Evolutionary conservation across 176 grass and related monocot genomes (phyloP), one percentile per base, ranked within the genome.

Genomic region (Musa beccarii): DNA sequence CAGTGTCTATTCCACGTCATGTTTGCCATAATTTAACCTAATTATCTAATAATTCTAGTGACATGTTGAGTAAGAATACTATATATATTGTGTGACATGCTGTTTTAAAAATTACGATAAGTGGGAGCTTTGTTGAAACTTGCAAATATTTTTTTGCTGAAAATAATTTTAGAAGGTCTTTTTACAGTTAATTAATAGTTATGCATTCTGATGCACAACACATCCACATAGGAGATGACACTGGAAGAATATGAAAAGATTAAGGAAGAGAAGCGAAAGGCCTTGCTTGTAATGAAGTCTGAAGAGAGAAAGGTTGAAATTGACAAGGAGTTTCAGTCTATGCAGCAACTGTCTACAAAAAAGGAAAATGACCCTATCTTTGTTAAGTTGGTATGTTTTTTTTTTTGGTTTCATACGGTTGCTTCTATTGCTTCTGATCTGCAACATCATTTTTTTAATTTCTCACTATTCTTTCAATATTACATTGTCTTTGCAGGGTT

Each of bases 171-270:
- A 43, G 34, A 43, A 34, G 34, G 4, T 43, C 34, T 34, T 0
- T 43, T 43, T 43, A 43, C 34, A 6, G 34, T 43, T 2, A 21
- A 11, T 15, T 16, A 53, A 2, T 25, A 24, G n/a, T 52, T 21
- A 11, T 16, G 2, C 14, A n/a, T 1, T 53, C 11, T 13, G 9
- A 16, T 57, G 2, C 17, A 29, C n/a, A 57, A 28, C 28, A 26
- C 15, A 14, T 56, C 16, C 57, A 13, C 19, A 19, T 34, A 74
- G 72, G 72, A 74, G 25, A 74, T 74, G 72, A 74, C 72, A 11
- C 57, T 74, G 72, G 72, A 74, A 29, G 72, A 74, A 17, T 74
- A 74, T 57, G 53, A 74, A 53, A 74, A 74, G 29, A 57, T 74
- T 28, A 57, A 19, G 13, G 72, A 74, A 22, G 72, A 74, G 53